Base-by-base conservation (phyloP, 495 filamentous ascomycete species). In the Penicillium longicatenatum region DNA sequence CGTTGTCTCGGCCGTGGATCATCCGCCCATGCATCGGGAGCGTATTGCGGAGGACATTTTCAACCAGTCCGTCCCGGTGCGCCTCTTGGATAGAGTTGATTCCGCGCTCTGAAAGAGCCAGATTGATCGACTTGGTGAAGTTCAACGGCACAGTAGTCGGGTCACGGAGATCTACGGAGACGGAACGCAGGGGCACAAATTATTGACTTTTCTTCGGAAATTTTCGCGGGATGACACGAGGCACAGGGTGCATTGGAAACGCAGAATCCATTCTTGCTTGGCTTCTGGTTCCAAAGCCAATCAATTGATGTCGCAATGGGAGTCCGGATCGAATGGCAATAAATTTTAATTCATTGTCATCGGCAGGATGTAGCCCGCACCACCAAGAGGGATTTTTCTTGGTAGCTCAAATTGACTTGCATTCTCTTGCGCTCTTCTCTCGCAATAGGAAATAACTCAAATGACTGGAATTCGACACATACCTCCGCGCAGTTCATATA, bases 1-100 rank as follows among this genome's bases (percentile, higher is more conserved):
- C 89, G 30, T 81, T 66, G n/a, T 77, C 78, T 58, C 79, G 79
- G 21, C 90, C 87, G 67, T 99, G 94, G 50, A 99, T 94, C 94
- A 98, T 98, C n/a, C 94, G 91, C 10, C 93, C 93, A 58, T 87
- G 75, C 91, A 99, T 96, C 6, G 95, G 95, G 53, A 97, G 91
- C 0, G 93, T 90, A 46, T 89, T 83, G 16, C 70, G 72, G 43
- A 93, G 78, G 21, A 98, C 82, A 64, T 87, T 81, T 1, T 92
- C 81, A 48, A 95, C 79, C 24, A 97, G 80, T 11, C 82, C 80
- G 6, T 80, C 68, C 17, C 82, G 80, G 43, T 82, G 74, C 1
- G 90, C 84, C 58, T 88, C 74, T 22, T 82, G 80, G 75, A 98
- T 86, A 31, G 93, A 87, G 65, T 90, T 91, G 67, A 97, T 89